Conservation (phyloP, 345 rosid species). For the Psidium friedrichsthalianum region DNA sequence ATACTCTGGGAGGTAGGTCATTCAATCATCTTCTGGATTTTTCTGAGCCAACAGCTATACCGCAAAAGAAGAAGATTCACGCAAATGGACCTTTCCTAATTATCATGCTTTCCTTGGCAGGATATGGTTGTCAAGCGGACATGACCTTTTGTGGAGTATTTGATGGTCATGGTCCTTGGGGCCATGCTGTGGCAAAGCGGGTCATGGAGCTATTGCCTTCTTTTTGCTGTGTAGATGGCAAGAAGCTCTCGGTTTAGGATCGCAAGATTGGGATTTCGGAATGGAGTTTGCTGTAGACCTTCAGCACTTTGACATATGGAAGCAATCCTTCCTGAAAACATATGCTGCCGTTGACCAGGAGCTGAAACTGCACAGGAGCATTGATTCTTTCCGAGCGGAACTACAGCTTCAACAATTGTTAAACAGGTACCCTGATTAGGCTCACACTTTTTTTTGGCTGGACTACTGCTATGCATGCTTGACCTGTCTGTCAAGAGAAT, state of each 20-base stretch:
- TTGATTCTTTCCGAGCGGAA: conserved; percentile 66
- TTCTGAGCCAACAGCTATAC: background rate
- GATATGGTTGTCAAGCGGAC: conserved; percentile 92
- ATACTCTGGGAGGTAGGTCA: conserved; percentile 74
- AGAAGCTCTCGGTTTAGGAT: conserved; percentile 32
- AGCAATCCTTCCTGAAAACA: conserved; percentile 55
- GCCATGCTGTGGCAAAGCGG: conserved; percentile 58
- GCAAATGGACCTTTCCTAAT: background rate
- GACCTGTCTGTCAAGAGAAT: no score
- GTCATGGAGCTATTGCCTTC: conserved; percentile 42
- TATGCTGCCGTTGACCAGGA: conserved; percentile 59
- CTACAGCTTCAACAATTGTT: conserved; percentile 65
- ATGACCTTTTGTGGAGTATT: conserved; percentile 73
- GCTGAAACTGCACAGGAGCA: conserved; percentile 48
- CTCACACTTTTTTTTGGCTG: no score
- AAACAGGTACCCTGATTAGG: conserved; percentile 42
- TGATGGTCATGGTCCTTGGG: conserved; percentile 99
- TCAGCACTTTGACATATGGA: conserved; percentile 52
- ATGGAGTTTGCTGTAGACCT: conserved; percentile 7
- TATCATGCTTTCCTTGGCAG: conserved; percentile 10
- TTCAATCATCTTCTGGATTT: background rate
- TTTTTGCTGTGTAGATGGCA: conserved; percentile 74
- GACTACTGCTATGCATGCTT: no score
- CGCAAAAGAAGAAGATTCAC: background rate
- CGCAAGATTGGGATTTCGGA: conserved; percentile 16